Percentiles rank a stretch among this genome's conserved stretches.
These are phyloP conservation scores for Chaetomium cochliodes DNA, from an alignment of 495 filamentous ascomycete species.

Conservation along the genomic window DNA sequence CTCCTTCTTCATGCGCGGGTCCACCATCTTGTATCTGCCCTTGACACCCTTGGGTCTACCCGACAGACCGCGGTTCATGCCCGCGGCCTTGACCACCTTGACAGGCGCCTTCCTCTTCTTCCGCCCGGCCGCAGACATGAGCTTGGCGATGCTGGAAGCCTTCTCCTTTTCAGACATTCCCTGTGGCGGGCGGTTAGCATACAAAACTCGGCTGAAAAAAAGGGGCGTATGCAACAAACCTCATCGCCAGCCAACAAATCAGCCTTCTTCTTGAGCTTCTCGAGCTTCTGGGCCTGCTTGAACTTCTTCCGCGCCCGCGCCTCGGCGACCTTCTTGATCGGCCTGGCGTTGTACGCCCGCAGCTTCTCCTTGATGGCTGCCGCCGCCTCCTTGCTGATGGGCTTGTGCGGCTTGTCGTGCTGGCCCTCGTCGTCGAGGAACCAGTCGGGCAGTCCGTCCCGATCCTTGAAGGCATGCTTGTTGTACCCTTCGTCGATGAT, in stretches of 20 bases:
- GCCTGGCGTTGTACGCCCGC: conserved; percentile 89
- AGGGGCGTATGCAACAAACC: conserved; percentile 20
- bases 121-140: conserved; percentile 78
- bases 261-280: conserved; percentile 94
- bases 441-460: conserved; percentile 94
- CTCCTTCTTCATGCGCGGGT: conserved; percentile 97
- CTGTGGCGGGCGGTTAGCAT: conserved; percentile 14
- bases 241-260: conserved; percentile 83
- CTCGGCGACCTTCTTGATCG: conserved; percentile 99
- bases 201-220: background rate
- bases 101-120: conserved; percentile 82
- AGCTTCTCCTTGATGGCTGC: conserved; percentile 93
- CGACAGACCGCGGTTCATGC: conserved; percentile 75
- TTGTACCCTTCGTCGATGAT: conserved; percentile 90
- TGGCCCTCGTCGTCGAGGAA: conserved; percentile 89
- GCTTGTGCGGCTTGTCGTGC: conserved; percentile 80
- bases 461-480: conserved; percentile 84
- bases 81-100: conserved; percentile 86
- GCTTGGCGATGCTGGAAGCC: conserved; percentile 73
- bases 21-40: conserved; percentile 98
- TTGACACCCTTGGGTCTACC: conserved; percentile 65
- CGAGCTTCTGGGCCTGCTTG: conserved; percentile 82
- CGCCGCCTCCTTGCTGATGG: conserved; percentile 85
- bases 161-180: conserved; percentile 94
- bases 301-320: conserved; percentile 95